Percentiles rank a stretch among this genome's conserved stretches.
Evolutionary conservation across 768 basidiomycete genomes (phyloP).

Genomic region (Pholiota molesta): DNA sequence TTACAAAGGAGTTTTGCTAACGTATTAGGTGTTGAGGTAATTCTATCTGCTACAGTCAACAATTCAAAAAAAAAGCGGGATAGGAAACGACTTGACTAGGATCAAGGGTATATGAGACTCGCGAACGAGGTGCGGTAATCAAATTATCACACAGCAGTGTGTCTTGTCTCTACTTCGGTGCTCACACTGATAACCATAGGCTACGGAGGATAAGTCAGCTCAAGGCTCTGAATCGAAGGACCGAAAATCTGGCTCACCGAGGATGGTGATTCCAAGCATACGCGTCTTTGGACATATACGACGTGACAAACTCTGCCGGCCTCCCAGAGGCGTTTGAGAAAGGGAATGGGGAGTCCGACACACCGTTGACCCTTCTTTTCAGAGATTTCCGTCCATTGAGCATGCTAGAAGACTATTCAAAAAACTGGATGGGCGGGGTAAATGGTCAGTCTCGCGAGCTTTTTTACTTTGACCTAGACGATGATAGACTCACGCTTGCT

Average conservation of each 20-base stretch:
- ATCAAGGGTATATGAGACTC: background rate
- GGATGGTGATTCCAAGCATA: constrained; percentile 7
- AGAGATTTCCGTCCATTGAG: constrained; percentile 30
- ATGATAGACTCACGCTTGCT: constrained; percentile 40
- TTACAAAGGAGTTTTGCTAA: background rate
- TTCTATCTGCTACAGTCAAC: background rate
- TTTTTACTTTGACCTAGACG: background rate
- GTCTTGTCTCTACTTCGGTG: constrained; percentile 11
- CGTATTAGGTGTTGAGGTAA: background rate
- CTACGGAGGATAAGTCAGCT: constrained; percentile 2
- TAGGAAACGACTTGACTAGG: background rate
- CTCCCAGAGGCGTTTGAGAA: constrained; percentile 12
- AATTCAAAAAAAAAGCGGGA: background rate
- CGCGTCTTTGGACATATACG: constrained; percentile 13
- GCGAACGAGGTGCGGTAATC: background rate
- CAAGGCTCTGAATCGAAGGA: background rate
- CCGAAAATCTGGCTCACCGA: constrained; percentile 5
- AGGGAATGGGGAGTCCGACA: constrained; percentile 11
- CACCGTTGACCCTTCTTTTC: constrained; percentile 22
- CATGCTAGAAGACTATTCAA: constrained; percentile 37
- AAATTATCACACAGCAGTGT: constrained; percentile 6
- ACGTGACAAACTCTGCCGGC: constrained; percentile 15
- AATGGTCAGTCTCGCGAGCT: background rate
- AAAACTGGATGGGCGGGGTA: constrained; percentile 23
- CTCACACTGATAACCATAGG: constrained; percentile 13